Conservation (phyloP, 2,329 filamentous ascomycete genomes). For the Proliferodiscus dingleyae region DNA sequence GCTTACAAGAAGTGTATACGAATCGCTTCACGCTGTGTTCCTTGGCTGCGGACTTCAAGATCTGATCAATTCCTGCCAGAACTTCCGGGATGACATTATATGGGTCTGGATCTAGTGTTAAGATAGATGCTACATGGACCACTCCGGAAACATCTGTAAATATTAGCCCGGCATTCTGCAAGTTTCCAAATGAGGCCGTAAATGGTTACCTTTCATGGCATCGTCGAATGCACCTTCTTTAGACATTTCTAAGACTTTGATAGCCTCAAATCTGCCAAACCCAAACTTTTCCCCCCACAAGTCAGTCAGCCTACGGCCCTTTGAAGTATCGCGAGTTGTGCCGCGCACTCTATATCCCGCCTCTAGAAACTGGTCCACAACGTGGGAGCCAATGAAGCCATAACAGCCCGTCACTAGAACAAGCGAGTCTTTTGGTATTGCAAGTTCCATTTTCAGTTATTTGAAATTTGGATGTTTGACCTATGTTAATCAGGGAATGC, state of each 20-base stretch:
- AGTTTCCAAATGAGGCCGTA: background rate
- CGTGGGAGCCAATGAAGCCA: slow-evolving; percentile 38
- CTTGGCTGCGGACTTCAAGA: slow-evolving; percentile 34
- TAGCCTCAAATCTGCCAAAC: slow-evolving; percentile 32
- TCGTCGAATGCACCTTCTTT: slow-evolving; percentile 21
- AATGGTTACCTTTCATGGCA: slow-evolving; percentile 18
- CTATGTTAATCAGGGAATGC: too few species aligned
- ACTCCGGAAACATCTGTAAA: slow-evolving; percentile 28
- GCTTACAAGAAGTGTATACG: slow-evolving; percentile 33
- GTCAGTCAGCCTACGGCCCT: slow-evolving; percentile 30
- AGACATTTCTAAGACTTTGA: slow-evolving; percentile 33
- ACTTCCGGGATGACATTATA: slow-evolving; percentile 34
- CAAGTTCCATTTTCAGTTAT: slow-evolving; percentile 3
- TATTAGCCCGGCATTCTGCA: background rate
- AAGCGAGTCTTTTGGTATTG: slow-evolving; percentile 28
- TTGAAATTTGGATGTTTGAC: too few species aligned
- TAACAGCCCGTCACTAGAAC: slow-evolving; percentile 41
- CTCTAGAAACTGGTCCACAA: slow-evolving; percentile 36
- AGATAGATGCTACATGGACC: slow-evolving; percentile 36
- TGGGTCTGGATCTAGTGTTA: slow-evolving; percentile 34
- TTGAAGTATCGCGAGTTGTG: slow-evolving; percentile 35
- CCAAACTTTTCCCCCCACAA: slow-evolving; percentile 33
- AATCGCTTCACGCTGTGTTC: slow-evolving; percentile 29
- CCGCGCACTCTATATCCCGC: slow-evolving; percentile 42
- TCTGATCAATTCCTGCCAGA: slow-evolving; percentile 26